A percentile compares a stretch with the other conserved stretches of the same genome.
These are phyloP conservation scores for Candida railenensis DNA, from an alignment of 805 yeast genomes.

Conservation along the genomic window DNA sequence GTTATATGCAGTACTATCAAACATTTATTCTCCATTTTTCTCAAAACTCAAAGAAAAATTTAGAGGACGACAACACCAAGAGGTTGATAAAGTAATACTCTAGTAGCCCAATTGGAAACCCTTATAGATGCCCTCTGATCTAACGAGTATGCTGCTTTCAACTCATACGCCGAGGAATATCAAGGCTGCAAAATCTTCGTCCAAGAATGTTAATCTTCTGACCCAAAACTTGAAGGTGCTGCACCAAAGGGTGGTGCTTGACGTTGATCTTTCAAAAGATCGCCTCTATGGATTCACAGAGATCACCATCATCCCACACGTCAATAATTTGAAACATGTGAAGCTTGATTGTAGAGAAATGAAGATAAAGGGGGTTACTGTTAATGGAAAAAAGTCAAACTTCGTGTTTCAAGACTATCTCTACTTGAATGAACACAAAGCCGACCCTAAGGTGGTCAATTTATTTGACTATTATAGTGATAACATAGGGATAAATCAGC, in stretches of 20 bases:
- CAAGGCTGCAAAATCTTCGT: constrained; percentile 16
- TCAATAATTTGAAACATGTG: constrained; percentile 54
- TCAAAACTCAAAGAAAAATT: too few relatives aligned
- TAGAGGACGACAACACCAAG: too few relatives aligned
- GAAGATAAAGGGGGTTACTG: constrained; percentile 57
- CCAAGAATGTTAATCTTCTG: constrained; percentile 22
- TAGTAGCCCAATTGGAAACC: neutral
- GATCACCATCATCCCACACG: constrained; percentile 72
- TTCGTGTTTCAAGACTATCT: constrained; percentile 58
- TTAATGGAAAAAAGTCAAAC: constrained; percentile 55
- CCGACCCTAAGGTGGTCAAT: constrained; percentile 21
- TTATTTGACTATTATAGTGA: constrained; percentile 44
- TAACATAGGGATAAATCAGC: constrained; percentile 49
- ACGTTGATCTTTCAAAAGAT: constrained; percentile 69
- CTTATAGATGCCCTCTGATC: neutral
- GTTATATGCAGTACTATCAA: too few relatives aligned
- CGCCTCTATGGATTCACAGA: constrained; percentile 74
- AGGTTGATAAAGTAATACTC: neutral
- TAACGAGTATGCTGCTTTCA: neutral
- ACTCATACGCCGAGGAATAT: constrained; percentile 15
- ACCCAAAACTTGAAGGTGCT: constrained; percentile 65
- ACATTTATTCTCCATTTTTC: too few relatives aligned
- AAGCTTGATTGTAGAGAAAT: constrained; percentile 81
- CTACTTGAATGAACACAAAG: constrained; percentile 33
- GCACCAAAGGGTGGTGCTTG: constrained; percentile 79